Evolutionary conservation across 805 yeast genomes (phyloP), one percentile per base, ranked within the genome.

Genomic region (Cyberlindnera xylosilytica): DNA sequence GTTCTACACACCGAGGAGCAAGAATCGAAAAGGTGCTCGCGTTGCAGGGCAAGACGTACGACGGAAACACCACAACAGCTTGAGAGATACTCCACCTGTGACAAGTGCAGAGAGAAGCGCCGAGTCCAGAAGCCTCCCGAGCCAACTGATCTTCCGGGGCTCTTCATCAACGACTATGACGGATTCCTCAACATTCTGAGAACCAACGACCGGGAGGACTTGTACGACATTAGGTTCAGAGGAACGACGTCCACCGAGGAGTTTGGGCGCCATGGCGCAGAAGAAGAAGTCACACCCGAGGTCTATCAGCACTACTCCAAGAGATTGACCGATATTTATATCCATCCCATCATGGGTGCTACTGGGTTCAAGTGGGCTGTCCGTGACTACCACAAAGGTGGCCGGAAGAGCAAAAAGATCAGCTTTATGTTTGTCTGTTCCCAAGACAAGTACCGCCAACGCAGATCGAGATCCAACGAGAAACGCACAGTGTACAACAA

Each of bases 391-490:
- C 76, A 71, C 48, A 68, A 69, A 51, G 69, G 69, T 27, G 70
- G 71, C 5, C 57, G 65, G 29, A 66, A 64, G 44, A 55, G 67
- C 7, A 68, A 68, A 40, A 69, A 67, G 46, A 60, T 69, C 29
- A 58, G 72, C 1, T 70, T 72, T 61, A 68, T 64, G 66, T 71
- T 66, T 43, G 63, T 71, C 22, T 71, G 76, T 44, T 66, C 73
- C 3, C 75, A 71, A 41, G 76, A 71, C 45, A 61, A 57, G 36
- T 49, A 58, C n/a, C 61, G 69, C 19, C 72, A 70, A 43, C 61
- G 76, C 37, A 67, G 65, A 44, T 64, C 73, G 10, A 53, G 74
- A 41, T 64, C 73, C 32, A 65, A 60, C 7, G 57, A 65, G 35
- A 64, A 66, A 41, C 59, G 73, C 39, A 61, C 53, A 24, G 62